Evolutionary conservation across 163 green algal species (phyloP), one percentile per base, ranked within the genome.

Genomic region (Prototheca cutis): DNA sequence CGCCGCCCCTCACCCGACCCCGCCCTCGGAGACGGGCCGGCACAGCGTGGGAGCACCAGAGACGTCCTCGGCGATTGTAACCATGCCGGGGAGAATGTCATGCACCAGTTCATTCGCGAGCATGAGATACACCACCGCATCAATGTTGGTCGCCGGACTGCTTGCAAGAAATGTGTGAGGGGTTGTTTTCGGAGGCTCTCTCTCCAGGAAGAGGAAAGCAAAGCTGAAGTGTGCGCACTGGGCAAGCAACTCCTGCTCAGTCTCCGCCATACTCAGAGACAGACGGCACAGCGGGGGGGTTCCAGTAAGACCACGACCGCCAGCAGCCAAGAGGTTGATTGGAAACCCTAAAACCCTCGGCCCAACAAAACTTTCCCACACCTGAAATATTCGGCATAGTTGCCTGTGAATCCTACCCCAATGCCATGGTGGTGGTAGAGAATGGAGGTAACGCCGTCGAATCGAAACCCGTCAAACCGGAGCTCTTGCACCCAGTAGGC

Each of bases 381-480:
- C 36, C 36, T 45, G 80, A 96, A 96, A 81, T 96, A 96, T 82
- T 94, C 81, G 36, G 88, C 77, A 48, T 91, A 92, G 65, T 88
- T 77, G 49, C 80, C 87, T 15, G 87, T 92, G 85, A 95, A 95
- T 27, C 75, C 80, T 68, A 87, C 91, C 58, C 87, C 84, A n/a
- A 99, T 83, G 61, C 92, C 92, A 71, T 98, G 92, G 79, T 99
- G 92, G 73, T 95, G 83, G 84, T 99, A 99, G 80, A 99, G 91
- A 90, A 99, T 99, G 61, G 69, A 88, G 19, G 92, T 98, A 2
- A 98, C 92, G 65, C 93, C 93, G 63, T 99, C 93, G 75, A 98
- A 98, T 53, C 87, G 75, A 76, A 85, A 85, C 47, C 93, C 93
- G 66, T 99, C 93, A 73, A 99, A 98, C 21, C 57, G 53, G 81